These are phyloP conservation scores for Bruguiera sexangula DNA, from an alignment of 345 rosid species.

Conservation along the genomic window DNA sequence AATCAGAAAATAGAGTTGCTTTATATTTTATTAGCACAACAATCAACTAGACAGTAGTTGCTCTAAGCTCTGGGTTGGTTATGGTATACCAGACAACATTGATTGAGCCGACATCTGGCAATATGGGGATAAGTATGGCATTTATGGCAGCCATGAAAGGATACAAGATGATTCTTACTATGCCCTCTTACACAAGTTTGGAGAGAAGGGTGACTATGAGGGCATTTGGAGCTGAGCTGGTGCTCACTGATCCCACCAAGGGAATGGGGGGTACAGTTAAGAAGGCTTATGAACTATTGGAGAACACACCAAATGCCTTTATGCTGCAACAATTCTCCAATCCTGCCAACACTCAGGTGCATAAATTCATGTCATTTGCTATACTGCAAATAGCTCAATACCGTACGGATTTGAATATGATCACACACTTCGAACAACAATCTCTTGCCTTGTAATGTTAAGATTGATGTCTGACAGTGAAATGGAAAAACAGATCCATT, in stretches of 20 bases:
- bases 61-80: not conserved
- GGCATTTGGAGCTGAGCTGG: slow-evolving; percentile 90
- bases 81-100: slow-evolving; percentile 53
- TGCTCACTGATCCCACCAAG: slow-evolving; percentile 87
- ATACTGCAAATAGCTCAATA: not conserved
- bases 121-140: slow-evolving; percentile 97
- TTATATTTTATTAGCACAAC: too few relatives aligned
- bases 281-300: slow-evolving; percentile 79
- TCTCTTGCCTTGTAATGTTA: not conserved
- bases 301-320: slow-evolving; percentile 66
- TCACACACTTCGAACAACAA: not conserved
- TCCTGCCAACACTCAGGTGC: slow-evolving; percentile 83
- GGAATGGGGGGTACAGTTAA: slow-evolving; percentile 98
- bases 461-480: slow-evolving; percentile 6
- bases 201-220: slow-evolving; percentile 96
- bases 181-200: slow-evolving; percentile 98
- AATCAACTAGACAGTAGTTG: not conserved
- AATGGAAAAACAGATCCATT: slow-evolving; percentile 58
- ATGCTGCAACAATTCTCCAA: slow-evolving; percentile 91
- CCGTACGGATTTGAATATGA: not conserved
- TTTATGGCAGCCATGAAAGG: slow-evolving; percentile 93
- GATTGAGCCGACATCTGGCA: slow-evolving; percentile 97
- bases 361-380: too few relatives aligned
- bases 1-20: too few relatives aligned
- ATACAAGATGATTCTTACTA: slow-evolving; percentile 78